Percentiles rank a stretch among this genome's conserved stretches.
These are phyloP conservation scores for Mycena venus DNA, from an alignment of 768 basidiomycete genomes.

Conservation along the genomic window DNA sequence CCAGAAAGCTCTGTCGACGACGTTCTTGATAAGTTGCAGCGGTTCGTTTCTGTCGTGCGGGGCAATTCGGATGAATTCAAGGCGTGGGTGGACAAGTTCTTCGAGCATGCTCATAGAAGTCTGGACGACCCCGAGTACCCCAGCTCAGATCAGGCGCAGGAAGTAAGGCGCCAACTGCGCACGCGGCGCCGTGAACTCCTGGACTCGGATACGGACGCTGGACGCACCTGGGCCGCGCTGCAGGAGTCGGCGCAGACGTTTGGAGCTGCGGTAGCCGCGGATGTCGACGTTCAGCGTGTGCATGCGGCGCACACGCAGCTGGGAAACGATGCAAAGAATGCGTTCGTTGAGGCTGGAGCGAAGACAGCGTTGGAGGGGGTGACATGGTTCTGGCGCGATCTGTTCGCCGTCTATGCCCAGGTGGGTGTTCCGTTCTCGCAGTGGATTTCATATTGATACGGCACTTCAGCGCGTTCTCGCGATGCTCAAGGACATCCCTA, in stretches of 20 bases:
- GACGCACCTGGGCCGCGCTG: constrained; percentile 58
- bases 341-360: constrained; percentile 47
- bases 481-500: constrained; percentile 71
- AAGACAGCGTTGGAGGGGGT: constrained; percentile 64
- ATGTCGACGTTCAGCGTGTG: constrained; percentile 62
- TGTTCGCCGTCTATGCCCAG: constrained; percentile 84
- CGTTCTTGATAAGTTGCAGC: constrained; percentile 55
- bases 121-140: constrained; percentile 67
- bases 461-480: constrained; percentile 50
- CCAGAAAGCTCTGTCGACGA: constrained; percentile 60
- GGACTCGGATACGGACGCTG: constrained; percentile 67
- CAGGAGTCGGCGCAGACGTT: constrained; percentile 59
- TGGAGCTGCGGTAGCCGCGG: constrained; percentile 58
- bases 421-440: not conserved
- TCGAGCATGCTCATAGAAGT: constrained; percentile 57
- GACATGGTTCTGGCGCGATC: constrained; percentile 85
- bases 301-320: constrained; percentile 63
- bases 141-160: constrained; percentile 59
- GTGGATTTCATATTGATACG: not conserved
- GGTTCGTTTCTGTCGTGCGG: constrained; percentile 10
- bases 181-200: constrained; percentile 64
- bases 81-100: constrained; percentile 66
- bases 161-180: constrained; percentile 58
- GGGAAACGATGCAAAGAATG: constrained; percentile 59
- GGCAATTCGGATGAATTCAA: constrained; percentile 57